Evolutionary conservation across 176 grass and related monocot species (phyloP).

Genomic region (Ensete ventricosum): DNA sequence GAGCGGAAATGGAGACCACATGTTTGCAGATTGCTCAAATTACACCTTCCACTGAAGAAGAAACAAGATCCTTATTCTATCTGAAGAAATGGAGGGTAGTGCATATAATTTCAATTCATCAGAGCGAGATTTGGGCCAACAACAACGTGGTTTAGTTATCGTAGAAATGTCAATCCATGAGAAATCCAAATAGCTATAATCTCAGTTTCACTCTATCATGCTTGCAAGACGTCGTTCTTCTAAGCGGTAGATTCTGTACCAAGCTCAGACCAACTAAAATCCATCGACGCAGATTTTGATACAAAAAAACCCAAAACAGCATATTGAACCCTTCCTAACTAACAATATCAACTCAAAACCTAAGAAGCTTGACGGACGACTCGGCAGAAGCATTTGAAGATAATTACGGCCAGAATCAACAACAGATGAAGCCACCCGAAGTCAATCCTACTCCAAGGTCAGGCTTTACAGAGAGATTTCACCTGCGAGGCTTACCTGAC

Average conservation of each 20-base stretch:
- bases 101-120: neutral
- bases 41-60: neutral
- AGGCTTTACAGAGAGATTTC: neutral
- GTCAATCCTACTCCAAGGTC: no score
- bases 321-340: neutral
- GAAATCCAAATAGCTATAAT: neutral
- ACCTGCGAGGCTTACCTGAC: conserved; percentile 33
- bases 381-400: no score
- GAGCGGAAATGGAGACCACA: neutral
- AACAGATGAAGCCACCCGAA: neutral
- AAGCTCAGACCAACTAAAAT: neutral
- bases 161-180: neutral
- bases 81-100: neutral
- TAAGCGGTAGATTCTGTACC: neutral
- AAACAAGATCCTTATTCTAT: neutral
- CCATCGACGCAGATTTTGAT: neutral
- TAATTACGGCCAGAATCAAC: no score
- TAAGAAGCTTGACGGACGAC: no score
- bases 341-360: neutral
- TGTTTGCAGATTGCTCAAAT: neutral
- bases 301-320: neutral
- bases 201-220: neutral
- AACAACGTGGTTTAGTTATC: neutral
- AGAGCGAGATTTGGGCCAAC: neutral
- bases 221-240: neutral